These are phyloP conservation scores for Neonectria ditissima DNA, from an alignment of 2,329 filamentous ascomycete species.

Conservation along the genomic window DNA sequence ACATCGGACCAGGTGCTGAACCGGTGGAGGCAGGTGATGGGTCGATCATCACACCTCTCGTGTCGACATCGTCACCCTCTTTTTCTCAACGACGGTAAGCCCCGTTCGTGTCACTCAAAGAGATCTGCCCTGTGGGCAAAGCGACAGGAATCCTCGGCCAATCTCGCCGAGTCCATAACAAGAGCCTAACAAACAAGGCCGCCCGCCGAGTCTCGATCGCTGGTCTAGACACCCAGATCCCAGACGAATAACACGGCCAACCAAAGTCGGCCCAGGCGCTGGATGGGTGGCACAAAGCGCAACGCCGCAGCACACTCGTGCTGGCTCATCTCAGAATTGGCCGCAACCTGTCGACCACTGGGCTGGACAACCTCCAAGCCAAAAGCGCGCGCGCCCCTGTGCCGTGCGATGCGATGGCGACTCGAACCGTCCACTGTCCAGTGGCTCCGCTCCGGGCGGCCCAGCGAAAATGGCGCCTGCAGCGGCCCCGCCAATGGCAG, in stretches of 20 bases:
- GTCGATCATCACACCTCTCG: background rate
- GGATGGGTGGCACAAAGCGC: slow-evolving; percentile 39
- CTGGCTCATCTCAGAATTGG: slow-evolving; percentile 39
- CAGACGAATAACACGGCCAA: slow-evolving; percentile 22
- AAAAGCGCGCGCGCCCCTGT: slow-evolving; percentile 32
- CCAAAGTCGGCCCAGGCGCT: slow-evolving; percentile 14
- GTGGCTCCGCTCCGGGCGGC: slow-evolving; percentile 18
- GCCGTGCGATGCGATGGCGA: slow-evolving; percentile 18
- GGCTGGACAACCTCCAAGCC: slow-evolving; percentile 26
- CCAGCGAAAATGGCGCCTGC: slow-evolving; percentile 38
- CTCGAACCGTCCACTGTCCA: slow-evolving; percentile 14
- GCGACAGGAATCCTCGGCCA: too few relatives aligned
- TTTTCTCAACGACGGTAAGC: background rate
- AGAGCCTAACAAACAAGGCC: slow-evolving; percentile 11
- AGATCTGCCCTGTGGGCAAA: background rate
- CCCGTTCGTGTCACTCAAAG: background rate
- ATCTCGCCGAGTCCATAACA: slow-evolving; percentile 1
- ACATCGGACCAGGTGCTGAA: background rate
- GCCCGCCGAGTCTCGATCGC: background rate
- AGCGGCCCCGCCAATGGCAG: slow-evolving; percentile 34
- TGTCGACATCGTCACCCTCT: background rate
- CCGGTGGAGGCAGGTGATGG: background rate
- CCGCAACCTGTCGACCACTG: slow-evolving; percentile 30
- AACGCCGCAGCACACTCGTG: slow-evolving; percentile 41
- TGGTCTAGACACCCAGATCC: background rate